Percentiles rank a stretch among this genome's conserved stretches.
Conservation (phyloP, 1,139 yeast genomes). For the Pneumocystis murina region DNA sequence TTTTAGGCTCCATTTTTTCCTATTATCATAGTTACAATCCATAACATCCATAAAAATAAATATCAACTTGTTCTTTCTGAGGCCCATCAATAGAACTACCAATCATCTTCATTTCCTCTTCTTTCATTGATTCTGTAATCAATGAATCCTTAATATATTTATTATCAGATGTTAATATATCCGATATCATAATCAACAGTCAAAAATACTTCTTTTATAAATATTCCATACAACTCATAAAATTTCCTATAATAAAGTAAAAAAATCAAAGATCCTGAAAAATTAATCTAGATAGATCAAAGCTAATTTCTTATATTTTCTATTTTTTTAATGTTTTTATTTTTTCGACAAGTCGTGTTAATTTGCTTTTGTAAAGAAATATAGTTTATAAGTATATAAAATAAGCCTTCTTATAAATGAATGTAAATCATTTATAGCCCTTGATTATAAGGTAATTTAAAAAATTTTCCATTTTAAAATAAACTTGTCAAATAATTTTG, state of each 20-base stretch:
- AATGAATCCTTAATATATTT: not conserved
- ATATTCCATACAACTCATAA: not conserved
- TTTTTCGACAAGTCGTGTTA: not conserved
- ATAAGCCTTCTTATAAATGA: not conserved
- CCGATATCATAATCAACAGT: not conserved
- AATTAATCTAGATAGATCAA: not conserved
- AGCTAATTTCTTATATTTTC: not conserved
- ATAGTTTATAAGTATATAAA: not conserved
- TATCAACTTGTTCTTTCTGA: not conserved
- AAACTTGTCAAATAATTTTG: slow-evolving; percentile 36
- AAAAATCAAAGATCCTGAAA: not conserved
- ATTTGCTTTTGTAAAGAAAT: not conserved
- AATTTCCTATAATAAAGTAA: not conserved
- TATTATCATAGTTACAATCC: not conserved
- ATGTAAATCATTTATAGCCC: not conserved
- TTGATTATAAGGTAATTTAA: not conserved
- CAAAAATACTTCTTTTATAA: not conserved
- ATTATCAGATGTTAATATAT: not conserved
- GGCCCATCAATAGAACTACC: not conserved
- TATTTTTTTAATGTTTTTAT: not conserved
- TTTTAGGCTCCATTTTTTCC: not conserved
- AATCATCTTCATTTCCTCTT: not conserved
- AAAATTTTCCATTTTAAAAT: slow-evolving; percentile 27
- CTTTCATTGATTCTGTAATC: not conserved
- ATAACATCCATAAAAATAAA: not conserved